Evolutionary conservation across 768 basidiomycete species (phyloP).

Genomic region (Boletellus sp.): DNA sequence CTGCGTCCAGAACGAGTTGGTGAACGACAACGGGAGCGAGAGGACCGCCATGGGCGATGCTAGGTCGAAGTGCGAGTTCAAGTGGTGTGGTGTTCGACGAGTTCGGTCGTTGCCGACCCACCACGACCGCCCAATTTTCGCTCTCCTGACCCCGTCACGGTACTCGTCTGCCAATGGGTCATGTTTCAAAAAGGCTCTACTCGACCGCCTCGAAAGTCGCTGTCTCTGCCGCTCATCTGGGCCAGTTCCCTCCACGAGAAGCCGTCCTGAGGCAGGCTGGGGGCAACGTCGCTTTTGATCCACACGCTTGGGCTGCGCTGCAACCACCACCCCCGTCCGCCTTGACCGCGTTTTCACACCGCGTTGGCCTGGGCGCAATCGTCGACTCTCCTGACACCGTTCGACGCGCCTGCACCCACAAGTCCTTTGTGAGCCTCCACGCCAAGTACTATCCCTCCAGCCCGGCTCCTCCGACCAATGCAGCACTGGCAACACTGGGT

Average conservation of each 20-base stretch:
- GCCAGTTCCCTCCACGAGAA: conserved; percentile 61
- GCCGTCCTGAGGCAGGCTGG: conserved; percentile 34
- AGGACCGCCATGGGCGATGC: conserved; percentile 68
- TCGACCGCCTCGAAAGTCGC: conserved; percentile 49
- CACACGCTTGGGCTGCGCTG: conserved; percentile 64
- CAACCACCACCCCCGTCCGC: conserved; percentile 72
- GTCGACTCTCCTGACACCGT: conserved; percentile 50
- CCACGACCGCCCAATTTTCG: conserved; percentile 28
- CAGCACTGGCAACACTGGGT: conserved; percentile 68
- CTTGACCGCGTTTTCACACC: conserved; percentile 70
- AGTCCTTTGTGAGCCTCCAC: conserved; percentile 58
- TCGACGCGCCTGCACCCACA: conserved; percentile 77
- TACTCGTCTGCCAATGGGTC: conserved; percentile 43
- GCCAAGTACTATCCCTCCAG: conserved; percentile 54
- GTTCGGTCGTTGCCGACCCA: conserved; percentile 30
- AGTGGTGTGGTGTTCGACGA: neutral
- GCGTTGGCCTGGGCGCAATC: conserved; percentile 67
- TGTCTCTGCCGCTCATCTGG: conserved; percentile 52
- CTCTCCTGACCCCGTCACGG: conserved; percentile 1
- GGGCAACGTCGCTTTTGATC: conserved; percentile 48
- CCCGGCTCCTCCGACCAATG: conserved; percentile 62
- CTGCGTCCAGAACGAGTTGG: conserved; percentile 93
- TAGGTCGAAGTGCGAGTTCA: conserved; percentile 14
- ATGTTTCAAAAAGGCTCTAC: conserved; percentile 54
- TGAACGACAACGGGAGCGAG: conserved; percentile 84